Percentiles rank a stretch among this genome's conserved stretches.
Conservation (phyloP, 208 protist species). For the Histomonas meleagridis region DNA sequence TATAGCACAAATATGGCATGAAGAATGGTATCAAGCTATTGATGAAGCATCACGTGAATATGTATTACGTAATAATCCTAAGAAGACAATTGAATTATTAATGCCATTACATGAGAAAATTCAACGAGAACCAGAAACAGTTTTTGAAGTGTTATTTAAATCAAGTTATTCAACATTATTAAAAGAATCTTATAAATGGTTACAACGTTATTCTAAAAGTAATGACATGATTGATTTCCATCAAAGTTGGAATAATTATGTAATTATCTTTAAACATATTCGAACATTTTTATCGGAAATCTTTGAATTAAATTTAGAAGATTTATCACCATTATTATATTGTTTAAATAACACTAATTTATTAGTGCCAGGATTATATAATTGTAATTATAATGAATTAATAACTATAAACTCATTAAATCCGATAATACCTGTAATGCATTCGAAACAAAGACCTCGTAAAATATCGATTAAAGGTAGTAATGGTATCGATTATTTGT, state of each 20-base stretch:
- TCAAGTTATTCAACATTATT: neutral
- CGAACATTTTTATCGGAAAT: neutral
- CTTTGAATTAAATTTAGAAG: neutral
- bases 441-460: constrained; percentile 37
- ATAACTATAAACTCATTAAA: neutral
- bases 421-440: neutral
- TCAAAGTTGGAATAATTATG: neutral
- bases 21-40: neutral
- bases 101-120: neutral
- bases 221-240: neutral
- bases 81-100: neutral
- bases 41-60: neutral
- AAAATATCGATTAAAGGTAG: neutral
- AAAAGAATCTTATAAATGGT: neutral
- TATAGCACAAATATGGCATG: neutral
- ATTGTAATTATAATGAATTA: neutral
- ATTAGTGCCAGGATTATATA: neutral
- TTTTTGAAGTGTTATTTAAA: neutral
- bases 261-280: neutral
- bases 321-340: neutral
- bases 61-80: neutral
- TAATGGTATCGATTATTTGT: constrained; percentile 5
- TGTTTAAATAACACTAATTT: neutral
- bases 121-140: neutral
- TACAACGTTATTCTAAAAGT: neutral